Percentiles rank a stretch among this genome's conserved stretches.
These are phyloP conservation scores for Neurospora discreta DNA, from an alignment of 495 filamentous ascomycete genomes.

Conservation along the genomic window DNA sequence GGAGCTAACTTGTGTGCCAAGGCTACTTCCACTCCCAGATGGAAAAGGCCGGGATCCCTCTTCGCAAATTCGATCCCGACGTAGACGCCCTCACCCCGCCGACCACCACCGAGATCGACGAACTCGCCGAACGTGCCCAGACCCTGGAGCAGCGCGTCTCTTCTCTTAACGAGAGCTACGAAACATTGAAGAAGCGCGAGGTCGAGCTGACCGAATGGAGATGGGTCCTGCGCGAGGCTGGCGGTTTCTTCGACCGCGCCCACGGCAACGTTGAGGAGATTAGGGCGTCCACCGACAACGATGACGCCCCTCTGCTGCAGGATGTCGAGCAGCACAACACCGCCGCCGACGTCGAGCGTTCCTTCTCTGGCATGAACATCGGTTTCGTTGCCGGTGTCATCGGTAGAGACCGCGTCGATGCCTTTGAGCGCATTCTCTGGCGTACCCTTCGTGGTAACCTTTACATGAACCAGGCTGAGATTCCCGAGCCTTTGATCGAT, in stretches of 20 bases:
- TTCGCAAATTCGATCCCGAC: slow-evolving; percentile 78
- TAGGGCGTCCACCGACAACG: slow-evolving; percentile 75
- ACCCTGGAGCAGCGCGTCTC: slow-evolving; percentile 83
- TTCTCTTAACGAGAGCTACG: slow-evolving; percentile 92
- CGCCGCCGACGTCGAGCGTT: slow-evolving; percentile 69
- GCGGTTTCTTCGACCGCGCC: slow-evolving; percentile 92
- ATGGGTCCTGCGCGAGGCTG: slow-evolving; percentile 91
- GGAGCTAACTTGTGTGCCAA: slow-evolving; percentile 21
- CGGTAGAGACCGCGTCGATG: slow-evolving; percentile 78
- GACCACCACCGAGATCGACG: slow-evolving; percentile 86
- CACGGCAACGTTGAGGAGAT: slow-evolving; percentile 97
- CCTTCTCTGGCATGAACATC: slow-evolving; percentile 93
- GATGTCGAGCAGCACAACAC: slow-evolving; percentile 75
- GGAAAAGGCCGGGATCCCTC: slow-evolving; percentile 76
- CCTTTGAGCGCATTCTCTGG: slow-evolving; percentile 97
- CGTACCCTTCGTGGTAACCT: slow-evolving; percentile 92
- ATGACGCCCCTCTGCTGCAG: slow-evolving; percentile 70
- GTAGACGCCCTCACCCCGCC: slow-evolving; percentile 74
- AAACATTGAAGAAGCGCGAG: slow-evolving; percentile 93
- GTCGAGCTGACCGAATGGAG: slow-evolving; percentile 96
- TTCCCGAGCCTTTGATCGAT: slow-evolving; percentile 87
- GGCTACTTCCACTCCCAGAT: slow-evolving; percentile 92
- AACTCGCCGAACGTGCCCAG: slow-evolving; percentile 82
- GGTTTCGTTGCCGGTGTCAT: slow-evolving; percentile 99
- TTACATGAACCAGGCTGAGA: slow-evolving; percentile 99